phyloP scores from a whole-genome alignment of 2,329 filamentous ascomycete species.

The Akanthomyces lecanii region DNA sequence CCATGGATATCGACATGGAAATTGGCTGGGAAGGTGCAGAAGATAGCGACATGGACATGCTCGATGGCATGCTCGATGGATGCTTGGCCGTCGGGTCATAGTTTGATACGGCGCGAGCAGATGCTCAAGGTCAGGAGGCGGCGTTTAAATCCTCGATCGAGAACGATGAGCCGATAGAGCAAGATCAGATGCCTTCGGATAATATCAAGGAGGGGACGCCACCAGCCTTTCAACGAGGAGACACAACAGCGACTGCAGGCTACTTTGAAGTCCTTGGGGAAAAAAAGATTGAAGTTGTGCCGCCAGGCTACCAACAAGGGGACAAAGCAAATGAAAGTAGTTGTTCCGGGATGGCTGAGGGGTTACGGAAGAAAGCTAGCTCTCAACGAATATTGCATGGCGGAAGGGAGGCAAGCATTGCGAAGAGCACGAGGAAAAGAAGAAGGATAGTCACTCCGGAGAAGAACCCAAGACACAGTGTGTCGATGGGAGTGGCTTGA shows the following conservation, averaged over 20 bases:
- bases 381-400: too few relatives aligned
- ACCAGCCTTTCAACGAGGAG: background rate
- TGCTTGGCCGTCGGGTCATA: conserved; percentile 46
- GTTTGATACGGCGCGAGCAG: background rate
- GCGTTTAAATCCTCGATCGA: too few relatives aligned
- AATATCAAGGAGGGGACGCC: background rate
- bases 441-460: background rate
- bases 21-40: conserved; percentile 61
- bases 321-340: too few relatives aligned
- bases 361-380: too few relatives aligned
- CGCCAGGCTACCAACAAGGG: too few relatives aligned
- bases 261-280: background rate
- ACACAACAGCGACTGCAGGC: background rate
- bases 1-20: conserved; percentile 58
- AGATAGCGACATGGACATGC: conserved; percentile 43
- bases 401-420: too few relatives aligned
- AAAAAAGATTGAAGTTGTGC: background rate
- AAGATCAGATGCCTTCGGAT: too few relatives aligned
- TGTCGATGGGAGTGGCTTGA: background rate
- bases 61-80: conserved; percentile 56
- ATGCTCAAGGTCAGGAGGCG: background rate
- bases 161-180: too few relatives aligned
- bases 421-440: background rate
- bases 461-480: background rate
- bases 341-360: too few relatives aligned